Evolutionary conservation across 1,139 yeast species (phyloP), one percentile per base, ranked within the genome.

Genomic region (Arxiozyma slooffiae): DNA sequence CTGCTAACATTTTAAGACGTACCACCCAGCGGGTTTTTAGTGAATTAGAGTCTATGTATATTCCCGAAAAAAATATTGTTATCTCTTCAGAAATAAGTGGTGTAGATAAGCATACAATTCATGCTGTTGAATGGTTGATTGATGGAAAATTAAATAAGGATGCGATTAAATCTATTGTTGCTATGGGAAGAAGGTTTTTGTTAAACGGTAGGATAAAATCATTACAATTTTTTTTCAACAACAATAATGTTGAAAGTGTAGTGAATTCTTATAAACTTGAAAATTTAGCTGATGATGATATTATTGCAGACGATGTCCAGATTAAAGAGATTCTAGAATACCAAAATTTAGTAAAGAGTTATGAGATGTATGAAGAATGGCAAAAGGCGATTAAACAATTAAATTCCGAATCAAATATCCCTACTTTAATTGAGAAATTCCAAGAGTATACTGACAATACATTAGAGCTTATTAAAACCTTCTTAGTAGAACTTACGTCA

Each of bases 101-200:
- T n/a, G 67, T 69, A 7, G 95, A 87, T 66, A 63, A 61, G 49
- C 76, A 75, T 55, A 64, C 85, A 45, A 78, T 76, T 54, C 70
- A 74, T 30, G 76, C 87, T 0, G 81, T 85, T 3, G 87, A 83
- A 55, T 89, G 96, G 95, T 79, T 84, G 55, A 71, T 78, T 48
- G 83, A 80, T 41, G 82, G 86, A 16, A 71, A 74, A 21, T 78
- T 87, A 81, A 76, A 78, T 64, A 74, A 75, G 38, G 95, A 87
- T 62, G 82, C 87, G 1, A 71, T 87, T 6, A 73, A 74, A 39
- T 79, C 89, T 0, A 71, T 81, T 0, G 70, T 82, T 22, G 73
- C 79, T 1, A 70, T 87, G 7, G 74, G 82, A 41, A 76, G 90
- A 55, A 72, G 90, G 50, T 83, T 87, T 53, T 67, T 89, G 52